Percentiles rank a stretch among this genome's conserved stretches.
Evolutionary conservation across 2,329 filamentous ascomycete species (phyloP).

Genomic region (Ophiostoma piceae): DNA sequence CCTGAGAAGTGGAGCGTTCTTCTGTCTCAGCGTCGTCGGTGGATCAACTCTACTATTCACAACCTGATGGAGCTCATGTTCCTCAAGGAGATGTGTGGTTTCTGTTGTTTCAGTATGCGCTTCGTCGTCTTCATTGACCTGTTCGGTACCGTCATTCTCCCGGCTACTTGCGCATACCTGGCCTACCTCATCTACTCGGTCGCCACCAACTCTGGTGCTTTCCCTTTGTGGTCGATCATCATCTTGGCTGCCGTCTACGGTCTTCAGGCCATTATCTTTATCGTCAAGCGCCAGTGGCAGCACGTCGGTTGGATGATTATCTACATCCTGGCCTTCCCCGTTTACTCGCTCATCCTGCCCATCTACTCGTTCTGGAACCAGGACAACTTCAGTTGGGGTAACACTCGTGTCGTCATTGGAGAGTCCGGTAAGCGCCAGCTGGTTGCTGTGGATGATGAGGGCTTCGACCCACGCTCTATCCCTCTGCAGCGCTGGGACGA

Average conservation of each 20-base stretch:
- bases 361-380: conserved; percentile 99
- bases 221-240: conserved; percentile 80
- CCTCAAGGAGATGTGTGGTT: conserved; percentile 91
- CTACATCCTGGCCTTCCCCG: conserved; percentile 89
- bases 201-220: conserved; percentile 62
- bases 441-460: conserved; percentile 78
- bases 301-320: conserved; percentile 99
- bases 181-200: conserved; percentile 81
- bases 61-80: conserved; percentile 88
- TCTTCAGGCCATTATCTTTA: conserved; percentile 92
- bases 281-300: conserved; percentile 95
- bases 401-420: conserved; percentile 92
- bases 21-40: conserved; percentile 94
- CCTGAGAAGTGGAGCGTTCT: conserved; percentile 92
- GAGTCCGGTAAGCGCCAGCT: conserved; percentile 88
- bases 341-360: conserved; percentile 86
- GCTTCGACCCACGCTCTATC: conserved; percentile 86
- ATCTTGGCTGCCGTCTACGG: conserved; percentile 91
- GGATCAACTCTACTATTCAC: conserved; percentile 99
- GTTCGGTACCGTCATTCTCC: conserved; percentile 84
- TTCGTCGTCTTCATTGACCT: conserved; percentile 95
- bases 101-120: conserved; percentile 98
- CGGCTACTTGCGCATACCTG: conserved; percentile 80
- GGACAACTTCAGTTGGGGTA: conserved; percentile 98
- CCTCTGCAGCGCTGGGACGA: conserved; percentile 97